Conservation (phyloP, 2,329 filamentous ascomycete genomes). For the Tolypocladium sp. region DNA sequence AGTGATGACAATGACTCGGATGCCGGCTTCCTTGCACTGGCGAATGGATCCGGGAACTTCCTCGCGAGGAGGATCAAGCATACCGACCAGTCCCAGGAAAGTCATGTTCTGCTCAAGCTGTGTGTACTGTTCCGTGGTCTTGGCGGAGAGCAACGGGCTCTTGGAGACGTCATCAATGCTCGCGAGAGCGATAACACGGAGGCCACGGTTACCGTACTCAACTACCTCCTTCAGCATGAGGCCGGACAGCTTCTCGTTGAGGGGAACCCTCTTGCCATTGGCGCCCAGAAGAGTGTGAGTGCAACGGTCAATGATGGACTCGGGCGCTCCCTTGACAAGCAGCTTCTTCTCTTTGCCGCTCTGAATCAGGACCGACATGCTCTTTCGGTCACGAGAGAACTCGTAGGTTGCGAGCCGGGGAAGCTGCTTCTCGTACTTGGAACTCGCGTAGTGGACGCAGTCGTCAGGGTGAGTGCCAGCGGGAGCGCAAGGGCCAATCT, state of each 20-base stretch:
- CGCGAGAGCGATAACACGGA: constrained; percentile 91
- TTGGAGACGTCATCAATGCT: constrained; percentile 67
- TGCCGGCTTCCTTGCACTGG: constrained; percentile 87
- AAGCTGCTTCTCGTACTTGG: constrained; percentile 69
- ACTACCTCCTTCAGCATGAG: constrained; percentile 72
- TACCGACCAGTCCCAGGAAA: constrained; percentile 83
- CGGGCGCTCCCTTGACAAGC: constrained; percentile 92
- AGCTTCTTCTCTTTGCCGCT: constrained; percentile 64
- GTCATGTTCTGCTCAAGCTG: constrained; percentile 92
- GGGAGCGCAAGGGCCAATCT: constrained; percentile 75
- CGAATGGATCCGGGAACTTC: constrained; percentile 81
- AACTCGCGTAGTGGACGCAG: constrained; percentile 72
- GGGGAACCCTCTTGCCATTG: constrained; percentile 65
- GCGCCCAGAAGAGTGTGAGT: constrained; percentile 70
- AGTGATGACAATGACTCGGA: constrained; percentile 95
- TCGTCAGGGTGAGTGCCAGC: constrained; percentile 43
- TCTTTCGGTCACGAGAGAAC: constrained; percentile 96
- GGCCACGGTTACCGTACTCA: constrained; percentile 83
- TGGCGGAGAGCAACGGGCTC: constrained; percentile 66
- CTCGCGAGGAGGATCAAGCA: constrained; percentile 92
- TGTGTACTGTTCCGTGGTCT: constrained; percentile 74
- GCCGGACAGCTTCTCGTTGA: constrained; percentile 60
- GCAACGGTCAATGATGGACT: constrained; percentile 89
- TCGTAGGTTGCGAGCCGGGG: constrained; percentile 81
- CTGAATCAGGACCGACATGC: constrained; percentile 91